Evolutionary conservation across 345 rosid genomes (phyloP), one percentile per base, ranked within the genome.

Genomic region (Salix udensis): DNA sequence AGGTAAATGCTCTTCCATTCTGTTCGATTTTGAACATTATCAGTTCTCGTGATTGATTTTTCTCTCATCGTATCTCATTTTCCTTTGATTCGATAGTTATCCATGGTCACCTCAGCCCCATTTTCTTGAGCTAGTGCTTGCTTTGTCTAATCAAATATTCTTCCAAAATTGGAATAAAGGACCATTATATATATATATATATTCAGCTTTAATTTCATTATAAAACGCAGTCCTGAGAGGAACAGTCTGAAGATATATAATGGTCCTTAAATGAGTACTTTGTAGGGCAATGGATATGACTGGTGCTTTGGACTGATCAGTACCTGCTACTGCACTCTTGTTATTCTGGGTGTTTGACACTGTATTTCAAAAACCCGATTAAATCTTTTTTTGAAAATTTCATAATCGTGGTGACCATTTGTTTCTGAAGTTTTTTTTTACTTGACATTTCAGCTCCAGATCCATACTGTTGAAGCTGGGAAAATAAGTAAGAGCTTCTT

Each of bases 401-500:
- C 2, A 52, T 19, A 52, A 5, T 1, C 2, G 11, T 52, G 7
- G 23, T 52, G 60, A 18, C 0, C 21, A 52, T 52, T 13, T 19
- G 23, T 52, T 18, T 19, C 60, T 52, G 23, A 52, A 52, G 60
- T 52, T 7, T 21, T 13, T 52, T 52, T 19, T 53, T 12, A 10
- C 60, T 68, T 62, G 55, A 24, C 21, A 46, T 55, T 82, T 30
- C 81, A 77, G 83, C 28, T 83, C 31, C 65, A 30, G 76, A 46
- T 60, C 67, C 31, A 44, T 31, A 62, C 39, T 23, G 77, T 53
- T 61, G 79, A 72, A 66, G 86, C 81, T 31, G 11, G 34, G 67
- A 30, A 67, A 40, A 77, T 80, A 48, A 83, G 83, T 80, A 48
- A 62, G 46, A 30, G 24, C 39, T 13, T 60, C 7, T 60, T 2